Percentiles rank a stretch among this genome's conserved stretches.
Conservation (phyloP, 1,284 basidiomycete genomes). For the Cronartium ribicola region DNA sequence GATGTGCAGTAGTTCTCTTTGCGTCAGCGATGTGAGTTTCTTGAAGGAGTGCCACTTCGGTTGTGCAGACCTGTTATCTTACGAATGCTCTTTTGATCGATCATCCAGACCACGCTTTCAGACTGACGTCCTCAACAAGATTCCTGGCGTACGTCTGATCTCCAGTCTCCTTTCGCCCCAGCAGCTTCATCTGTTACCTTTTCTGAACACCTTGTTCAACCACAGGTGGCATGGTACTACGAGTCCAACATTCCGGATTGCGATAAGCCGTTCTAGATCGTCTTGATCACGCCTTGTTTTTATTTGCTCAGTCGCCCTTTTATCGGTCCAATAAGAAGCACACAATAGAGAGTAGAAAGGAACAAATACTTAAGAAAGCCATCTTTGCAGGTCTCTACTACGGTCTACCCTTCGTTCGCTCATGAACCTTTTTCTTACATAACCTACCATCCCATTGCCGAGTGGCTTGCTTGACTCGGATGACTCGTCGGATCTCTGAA, state of each 20-base stretch:
- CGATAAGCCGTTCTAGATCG: conserved; percentile 32
- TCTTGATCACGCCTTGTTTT: not conserved
- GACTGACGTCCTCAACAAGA: conserved; percentile 35
- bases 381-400: too few relatives aligned
- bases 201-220: not conserved
- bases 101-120: conserved; percentile 34
- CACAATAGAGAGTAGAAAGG: too few relatives aligned
- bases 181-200: not conserved
- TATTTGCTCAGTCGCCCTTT: not conserved
- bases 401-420: too few relatives aligned
- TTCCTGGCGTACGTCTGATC: conserved; percentile 17
- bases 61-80: not conserved
- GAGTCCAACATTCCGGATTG: conserved; percentile 30
- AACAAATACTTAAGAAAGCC: too few relatives aligned
- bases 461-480: too few relatives aligned
- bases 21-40: conserved; percentile 35
- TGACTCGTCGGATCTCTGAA: too few relatives aligned
- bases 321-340: too few relatives aligned
- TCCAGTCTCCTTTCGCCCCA: not conserved
- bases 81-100: not conserved
- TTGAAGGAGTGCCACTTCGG: not conserved
- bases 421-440: too few relatives aligned
- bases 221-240: conserved; percentile 34
- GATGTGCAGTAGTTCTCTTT: conserved; percentile 11
- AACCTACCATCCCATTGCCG: too few relatives aligned